Base-by-base conservation (phyloP, 352 stramenopile species). In the Hyaloperonospora arabidopsidis region DNA sequence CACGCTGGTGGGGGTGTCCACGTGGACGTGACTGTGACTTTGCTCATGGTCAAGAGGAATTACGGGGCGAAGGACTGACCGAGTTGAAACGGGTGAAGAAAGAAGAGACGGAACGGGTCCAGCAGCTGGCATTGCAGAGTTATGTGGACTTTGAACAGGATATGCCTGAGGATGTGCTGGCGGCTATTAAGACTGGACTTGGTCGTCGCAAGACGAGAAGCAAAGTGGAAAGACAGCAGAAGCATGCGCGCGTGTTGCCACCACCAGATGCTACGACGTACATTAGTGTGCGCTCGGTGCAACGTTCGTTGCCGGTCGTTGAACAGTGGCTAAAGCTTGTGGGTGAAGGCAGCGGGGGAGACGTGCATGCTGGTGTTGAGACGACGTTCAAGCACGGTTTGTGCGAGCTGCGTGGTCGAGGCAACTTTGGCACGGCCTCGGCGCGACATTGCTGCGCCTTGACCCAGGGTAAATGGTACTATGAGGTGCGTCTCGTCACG, bases 401-500 rank as follows among this genome's bases (percentile, higher is more conserved):
- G 17, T 91, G 79, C 49, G 81, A 91, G 52, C 64, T 93, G 18
- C 74, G 77, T 34, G 84, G 84, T 6, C 59, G 62, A 18, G 74
- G 81, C 38, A 91, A 89, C 54, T 93, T 93, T 60, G 80, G 79
- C 35, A 92, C 84, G 4, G 81, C 79, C 2, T 74, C 76, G 4
- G 76, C 72, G n/a, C 54, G 54, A 39, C 57, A 67, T 23, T 72
- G 51, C 22, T 82, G 76, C 22, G 51, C 54, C 1, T 47, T 87
- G 50, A 74, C 68, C 6, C 54, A 51, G 11, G 84, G 84, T 15
- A 87, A 87, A 65, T 91, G 79, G 79, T 96, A 97, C 57, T 97
- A 95, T 62, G 89, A 97, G 54, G 89, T 96, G 14, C 79, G 79
- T 22, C 68, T 97, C 11, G 57, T 95, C 29, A 95, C 87, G 7